phyloP scores from a whole-genome alignment of 495 filamentous ascomycete genomes.

The Penicillium turbatum region DNA sequence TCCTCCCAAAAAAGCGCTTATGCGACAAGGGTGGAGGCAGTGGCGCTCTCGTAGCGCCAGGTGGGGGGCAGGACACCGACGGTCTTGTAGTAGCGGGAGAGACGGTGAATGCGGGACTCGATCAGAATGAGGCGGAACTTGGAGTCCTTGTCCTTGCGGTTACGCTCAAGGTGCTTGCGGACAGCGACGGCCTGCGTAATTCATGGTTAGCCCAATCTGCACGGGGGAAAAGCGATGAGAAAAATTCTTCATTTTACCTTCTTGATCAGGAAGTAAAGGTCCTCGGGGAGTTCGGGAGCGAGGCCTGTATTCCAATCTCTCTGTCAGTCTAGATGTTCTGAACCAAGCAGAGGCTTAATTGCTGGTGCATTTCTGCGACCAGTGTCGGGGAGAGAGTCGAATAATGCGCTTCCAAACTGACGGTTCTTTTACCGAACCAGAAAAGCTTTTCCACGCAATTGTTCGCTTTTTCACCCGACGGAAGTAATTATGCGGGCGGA shows the following conservation, averaged over 20 bases:
- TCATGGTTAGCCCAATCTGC: conserved; percentile 3
- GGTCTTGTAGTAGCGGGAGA: conserved; percentile 97
- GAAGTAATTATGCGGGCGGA: conserved; percentile 17
- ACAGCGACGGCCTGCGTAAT: conserved; percentile 78
- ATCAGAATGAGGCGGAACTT: conserved; percentile 99
- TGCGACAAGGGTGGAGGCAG: conserved; percentile 53
- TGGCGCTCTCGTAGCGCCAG: conserved; percentile 88
- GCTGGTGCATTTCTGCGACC: conserved; percentile 29
- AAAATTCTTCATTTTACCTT: conserved; percentile 63
- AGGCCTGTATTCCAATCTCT: conserved; percentile 86
- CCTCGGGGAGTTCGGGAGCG: conserved; percentile 95
- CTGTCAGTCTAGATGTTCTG: conserved; percentile 71
- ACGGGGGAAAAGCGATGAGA: neutral
- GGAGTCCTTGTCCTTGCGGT: conserved; percentile 99
- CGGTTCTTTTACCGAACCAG: conserved; percentile 1
- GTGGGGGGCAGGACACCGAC: conserved; percentile 96
- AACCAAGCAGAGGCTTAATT: conserved; percentile 91
- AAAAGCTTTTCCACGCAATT: conserved; percentile 15
- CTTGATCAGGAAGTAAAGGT: conserved; percentile 99
- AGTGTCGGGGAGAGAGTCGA: conserved; percentile 17
- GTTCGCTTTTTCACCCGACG: conserved; percentile 25
- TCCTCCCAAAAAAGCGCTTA: conserved; percentile 30
- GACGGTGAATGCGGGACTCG: conserved; percentile 99
- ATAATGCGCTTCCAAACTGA: conserved; percentile 11
- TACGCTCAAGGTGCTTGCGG: conserved; percentile 99